Base-by-base conservation (phyloP, 1,284 basidiomycete genomes). In the Tausonia pullulans region DNA sequence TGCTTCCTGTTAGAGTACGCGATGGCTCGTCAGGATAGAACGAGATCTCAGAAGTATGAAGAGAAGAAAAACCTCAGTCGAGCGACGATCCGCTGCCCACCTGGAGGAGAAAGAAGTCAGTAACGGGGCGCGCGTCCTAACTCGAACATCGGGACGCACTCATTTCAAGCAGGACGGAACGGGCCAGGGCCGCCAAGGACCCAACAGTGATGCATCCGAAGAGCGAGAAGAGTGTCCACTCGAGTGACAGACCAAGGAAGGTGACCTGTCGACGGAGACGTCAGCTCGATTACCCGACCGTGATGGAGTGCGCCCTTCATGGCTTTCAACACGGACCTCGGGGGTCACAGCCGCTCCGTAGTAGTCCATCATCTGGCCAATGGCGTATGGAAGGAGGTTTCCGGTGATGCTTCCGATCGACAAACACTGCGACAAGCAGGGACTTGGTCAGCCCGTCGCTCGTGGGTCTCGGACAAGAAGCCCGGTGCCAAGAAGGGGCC, bases 81-180 rank as follows among this genome's bases (percentile, higher is more conserved):
- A 27, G 90, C 90, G 46, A 98, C 88, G 70, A 98, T 97, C 41
- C 94, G 81, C 74, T 97, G 91, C 50, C 94, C 94, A 81, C 76
- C 71, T 71, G 94, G 83, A 65, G 89, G 84, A n/a, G 41, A 51
- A 52, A n/a, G 14, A 16, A 27, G 27, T 27, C 27, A 27, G 27
- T 27, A 27, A 27, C 27, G 27, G 2, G 27, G 27, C 27, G 27
- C 27, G 27, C 27, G 27, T 27, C 27, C 27, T 2, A 27, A 27
- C 27, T 27, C 27, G 27, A 27, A 27, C 27, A 27, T 27, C 27
- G 27, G 27, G 27, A 57, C 61, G 43, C 39, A 60, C 61, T 58
- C 60, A 59, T 62, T 16, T 58, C 57, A 85, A 98, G 93, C 65
- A 98, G 81, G 71, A 89, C 87, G 1, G 90, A 85, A 56, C 93